phyloP scores from a whole-genome alignment of 116 monocot genomes.

The Trichopus zeylanicus region DNA sequence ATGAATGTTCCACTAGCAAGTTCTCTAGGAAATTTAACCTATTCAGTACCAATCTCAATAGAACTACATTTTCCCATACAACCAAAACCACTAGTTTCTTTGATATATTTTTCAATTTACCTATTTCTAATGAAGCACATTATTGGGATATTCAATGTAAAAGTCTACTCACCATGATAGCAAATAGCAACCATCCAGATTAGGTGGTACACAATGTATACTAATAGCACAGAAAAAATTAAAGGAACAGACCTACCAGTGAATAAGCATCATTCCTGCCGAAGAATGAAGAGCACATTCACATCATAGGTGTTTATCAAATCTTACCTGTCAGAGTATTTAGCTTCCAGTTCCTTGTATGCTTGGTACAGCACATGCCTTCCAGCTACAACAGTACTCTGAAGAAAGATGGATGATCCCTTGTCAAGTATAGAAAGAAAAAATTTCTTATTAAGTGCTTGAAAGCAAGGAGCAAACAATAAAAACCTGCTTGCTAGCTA shows the following conservation, averaged over 20 bases:
- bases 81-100: too few species aligned
- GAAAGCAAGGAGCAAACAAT: conserved; percentile 6
- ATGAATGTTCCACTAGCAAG: too few species aligned
- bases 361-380: conserved; percentile 61
- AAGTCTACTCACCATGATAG: too few species aligned
- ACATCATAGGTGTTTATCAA: neutral
- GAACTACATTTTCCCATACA: too few species aligned
- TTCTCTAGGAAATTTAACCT: too few species aligned
- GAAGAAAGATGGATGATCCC: conserved; percentile 4
- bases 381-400: conserved; percentile 66
- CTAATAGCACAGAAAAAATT: neutral
- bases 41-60: too few species aligned
- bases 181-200: too few species aligned
- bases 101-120: too few species aligned
- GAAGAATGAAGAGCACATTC: neutral
- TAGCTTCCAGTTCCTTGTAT: conserved; percentile 56
- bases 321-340: conserved; percentile 81
- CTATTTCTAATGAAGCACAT: too few species aligned
- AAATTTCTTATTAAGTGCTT: neutral
- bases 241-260: neutral
- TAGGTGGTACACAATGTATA: too few species aligned
- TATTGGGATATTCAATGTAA: too few species aligned
- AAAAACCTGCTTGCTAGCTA: conserved; percentile 81
- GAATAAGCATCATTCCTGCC: neutral
- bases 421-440: neutral